These are phyloP conservation scores for Heracleum sosnowskyi DNA, from an alignment of 129 eudicot genomes.

Conservation along the genomic window DNA sequence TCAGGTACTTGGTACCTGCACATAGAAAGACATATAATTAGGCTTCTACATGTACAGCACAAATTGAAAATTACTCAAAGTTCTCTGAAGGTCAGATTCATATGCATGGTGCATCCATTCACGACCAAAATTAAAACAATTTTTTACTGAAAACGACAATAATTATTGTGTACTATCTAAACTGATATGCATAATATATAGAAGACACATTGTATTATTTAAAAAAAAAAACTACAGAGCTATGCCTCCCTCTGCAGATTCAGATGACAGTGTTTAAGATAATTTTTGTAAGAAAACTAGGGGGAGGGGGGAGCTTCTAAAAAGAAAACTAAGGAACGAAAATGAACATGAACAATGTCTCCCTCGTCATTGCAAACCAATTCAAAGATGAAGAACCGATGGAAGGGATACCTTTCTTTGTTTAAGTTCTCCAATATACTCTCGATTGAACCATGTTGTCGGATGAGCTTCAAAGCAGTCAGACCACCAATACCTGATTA, in stretches of 20 bases:
- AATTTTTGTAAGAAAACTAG: neutral
- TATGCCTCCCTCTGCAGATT: neutral
- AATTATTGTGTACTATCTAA: neutral
- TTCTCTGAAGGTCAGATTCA: neutral
- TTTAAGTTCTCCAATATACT: slow-evolving; percentile 77
- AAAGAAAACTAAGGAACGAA: neutral
- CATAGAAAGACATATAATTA: neutral
- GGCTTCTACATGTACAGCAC: neutral
- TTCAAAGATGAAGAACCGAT: neutral
- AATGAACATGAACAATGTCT: neutral
- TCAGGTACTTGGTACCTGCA: slow-evolving; percentile 84
- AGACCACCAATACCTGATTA: slow-evolving; percentile 78
- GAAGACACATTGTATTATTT: neutral
- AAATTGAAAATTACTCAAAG: neutral
- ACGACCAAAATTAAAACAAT: neutral
- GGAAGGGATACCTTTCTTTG: slow-evolving; percentile 60
- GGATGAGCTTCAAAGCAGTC: slow-evolving; percentile 92
- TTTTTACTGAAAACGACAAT: neutral
- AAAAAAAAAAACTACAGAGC: neutral
- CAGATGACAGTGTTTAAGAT: neutral
- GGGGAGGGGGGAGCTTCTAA: too few relatives aligned
- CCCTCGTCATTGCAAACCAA: neutral
- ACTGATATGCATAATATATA: neutral
- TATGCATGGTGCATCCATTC: neutral
- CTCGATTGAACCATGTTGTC: slow-evolving; percentile 93